Evolutionary conservation across 257 asterid genomes (phyloP).

Genomic region (Fraxinus pennsylvanica): DNA sequence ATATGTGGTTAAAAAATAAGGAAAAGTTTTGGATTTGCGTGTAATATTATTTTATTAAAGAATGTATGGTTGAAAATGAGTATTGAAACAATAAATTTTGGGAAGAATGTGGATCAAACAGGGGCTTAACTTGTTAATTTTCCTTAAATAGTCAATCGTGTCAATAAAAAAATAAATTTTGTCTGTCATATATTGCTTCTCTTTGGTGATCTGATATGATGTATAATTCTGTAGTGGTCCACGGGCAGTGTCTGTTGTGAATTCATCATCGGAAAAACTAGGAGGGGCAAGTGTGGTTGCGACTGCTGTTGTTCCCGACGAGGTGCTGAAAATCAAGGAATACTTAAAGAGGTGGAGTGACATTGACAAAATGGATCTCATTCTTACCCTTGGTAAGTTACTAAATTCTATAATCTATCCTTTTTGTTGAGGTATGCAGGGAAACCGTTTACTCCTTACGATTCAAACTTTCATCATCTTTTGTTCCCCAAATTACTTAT

Average conservation of each 20-base stretch:
- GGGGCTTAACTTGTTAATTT: background rate
- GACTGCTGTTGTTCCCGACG: slow-evolving; percentile 84
- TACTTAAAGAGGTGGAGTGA: slow-evolving; percentile 82
- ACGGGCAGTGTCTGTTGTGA: slow-evolving; percentile 83
- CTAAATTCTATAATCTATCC: background rate
- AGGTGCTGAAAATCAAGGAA: slow-evolving; percentile 67
- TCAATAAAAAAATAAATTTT: background rate
- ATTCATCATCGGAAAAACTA: slow-evolving; percentile 73
- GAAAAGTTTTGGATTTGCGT: too few relatives aligned
- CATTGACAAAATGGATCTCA: slow-evolving; percentile 80
- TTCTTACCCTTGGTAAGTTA: slow-evolving; percentile 85
- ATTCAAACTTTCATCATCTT: background rate
- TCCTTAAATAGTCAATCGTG: background rate
- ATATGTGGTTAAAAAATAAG: too few relatives aligned
- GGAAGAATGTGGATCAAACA: too few relatives aligned
- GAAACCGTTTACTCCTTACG: background rate
- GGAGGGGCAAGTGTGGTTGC: slow-evolving; percentile 80
- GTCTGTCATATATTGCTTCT: background rate
- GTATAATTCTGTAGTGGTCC: slow-evolving; percentile 70
- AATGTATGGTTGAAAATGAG: too few relatives aligned
- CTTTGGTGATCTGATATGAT: slow-evolving; percentile 25
- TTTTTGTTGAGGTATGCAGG: slow-evolving; percentile 13
- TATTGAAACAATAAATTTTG: too few relatives aligned
- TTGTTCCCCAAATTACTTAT: background rate
- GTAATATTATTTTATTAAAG: too few relatives aligned